phyloP scores from a whole-genome alignment of 23 red algal genomes.

The Agarophyton chilense region DNA sequence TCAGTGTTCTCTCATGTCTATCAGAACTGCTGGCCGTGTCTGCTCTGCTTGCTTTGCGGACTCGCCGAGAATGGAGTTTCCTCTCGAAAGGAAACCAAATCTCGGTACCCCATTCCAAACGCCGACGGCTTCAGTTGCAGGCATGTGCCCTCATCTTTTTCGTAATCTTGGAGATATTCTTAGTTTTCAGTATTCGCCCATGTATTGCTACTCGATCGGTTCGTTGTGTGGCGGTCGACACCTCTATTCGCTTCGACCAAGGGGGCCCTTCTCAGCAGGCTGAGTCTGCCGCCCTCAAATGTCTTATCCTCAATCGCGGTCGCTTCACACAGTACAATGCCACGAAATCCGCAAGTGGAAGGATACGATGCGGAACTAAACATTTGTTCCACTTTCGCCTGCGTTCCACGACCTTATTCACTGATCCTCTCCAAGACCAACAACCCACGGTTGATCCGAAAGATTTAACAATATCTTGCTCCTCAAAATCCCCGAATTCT shows the following conservation, averaged over 20 bases:
- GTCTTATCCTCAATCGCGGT: not conserved
- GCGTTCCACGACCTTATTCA: not conserved
- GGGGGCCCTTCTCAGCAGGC: not conserved
- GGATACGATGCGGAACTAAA: not conserved
- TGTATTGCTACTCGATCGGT: not conserved
- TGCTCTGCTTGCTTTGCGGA: not conserved
- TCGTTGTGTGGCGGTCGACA: not conserved
- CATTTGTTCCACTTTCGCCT: not conserved
- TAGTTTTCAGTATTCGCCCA: not conserved
- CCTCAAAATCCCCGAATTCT: not conserved
- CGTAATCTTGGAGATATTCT: not conserved
- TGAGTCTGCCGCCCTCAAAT: not conserved
- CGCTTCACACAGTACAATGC: slow-evolving; percentile 11
- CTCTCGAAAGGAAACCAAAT: not conserved
- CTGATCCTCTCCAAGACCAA: not conserved
- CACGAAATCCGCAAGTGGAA: not conserved
- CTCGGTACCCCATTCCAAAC: not conserved
- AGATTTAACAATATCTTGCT: not conserved
- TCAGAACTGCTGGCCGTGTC: slow-evolving; percentile 7
- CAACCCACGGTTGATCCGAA: not conserved
- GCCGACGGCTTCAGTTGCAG: not conserved
- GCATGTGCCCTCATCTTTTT: slow-evolving; percentile 1
- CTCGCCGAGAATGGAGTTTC: not conserved
- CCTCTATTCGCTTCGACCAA: not conserved
- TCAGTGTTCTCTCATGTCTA: not conserved